These are phyloP conservation scores for Verticillium isaacii DNA, from an alignment of 2,329 filamentous ascomycete genomes.

Conservation along the genomic window DNA sequence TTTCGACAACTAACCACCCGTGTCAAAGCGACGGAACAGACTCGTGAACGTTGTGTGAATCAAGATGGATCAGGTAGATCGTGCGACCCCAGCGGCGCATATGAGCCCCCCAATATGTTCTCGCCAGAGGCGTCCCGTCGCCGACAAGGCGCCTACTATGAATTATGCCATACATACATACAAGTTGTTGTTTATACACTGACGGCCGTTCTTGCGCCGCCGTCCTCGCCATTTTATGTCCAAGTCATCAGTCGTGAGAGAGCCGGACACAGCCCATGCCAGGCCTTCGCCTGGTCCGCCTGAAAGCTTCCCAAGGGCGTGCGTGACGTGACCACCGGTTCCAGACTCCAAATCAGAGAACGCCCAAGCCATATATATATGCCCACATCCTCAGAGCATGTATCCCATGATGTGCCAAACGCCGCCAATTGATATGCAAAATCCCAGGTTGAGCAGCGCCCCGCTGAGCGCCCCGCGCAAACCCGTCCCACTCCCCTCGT, in stretches of 20 bases:
- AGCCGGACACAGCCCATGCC: neutral
- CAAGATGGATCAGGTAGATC: neutral
- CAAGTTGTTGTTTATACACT: neutral
- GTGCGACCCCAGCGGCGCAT: neutral
- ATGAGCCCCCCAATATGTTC: neutral
- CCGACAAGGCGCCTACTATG: neutral
- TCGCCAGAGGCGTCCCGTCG: neutral
- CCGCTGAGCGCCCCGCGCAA: constrained; percentile 4
- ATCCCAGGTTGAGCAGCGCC: constrained; percentile 12
- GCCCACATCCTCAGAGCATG: neutral
- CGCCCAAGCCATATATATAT: neutral
- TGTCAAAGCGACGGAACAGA: neutral
- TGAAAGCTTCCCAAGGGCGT: neutral
- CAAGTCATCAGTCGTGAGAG: neutral
- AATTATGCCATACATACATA: neutral
- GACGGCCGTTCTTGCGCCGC: neutral
- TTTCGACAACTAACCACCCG: no score
- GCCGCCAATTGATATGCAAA: constrained; percentile 36
- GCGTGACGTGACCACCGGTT: neutral
- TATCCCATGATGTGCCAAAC: constrained; percentile 20
- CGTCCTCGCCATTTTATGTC: neutral
- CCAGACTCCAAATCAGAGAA: neutral
- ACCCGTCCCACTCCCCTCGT: constrained; percentile 15
- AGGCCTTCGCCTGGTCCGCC: neutral
- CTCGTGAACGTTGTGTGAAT: neutral